Evolutionary conservation across 805 yeast species (phyloP).

Genomic region (Lipomyces sp.): DNA sequence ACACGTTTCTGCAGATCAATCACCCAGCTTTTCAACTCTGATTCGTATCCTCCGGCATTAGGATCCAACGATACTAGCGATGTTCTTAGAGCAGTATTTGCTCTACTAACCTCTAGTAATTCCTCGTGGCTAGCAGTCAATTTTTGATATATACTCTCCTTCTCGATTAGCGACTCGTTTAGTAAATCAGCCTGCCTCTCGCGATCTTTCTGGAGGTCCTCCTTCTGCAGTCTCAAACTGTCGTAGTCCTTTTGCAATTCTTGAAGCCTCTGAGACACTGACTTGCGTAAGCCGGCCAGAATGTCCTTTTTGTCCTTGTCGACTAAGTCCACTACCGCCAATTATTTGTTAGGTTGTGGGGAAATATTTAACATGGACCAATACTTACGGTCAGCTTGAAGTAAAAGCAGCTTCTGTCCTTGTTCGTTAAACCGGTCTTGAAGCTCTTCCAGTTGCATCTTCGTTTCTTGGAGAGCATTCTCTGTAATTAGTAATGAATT

Average conservation of each 20-base stretch:
- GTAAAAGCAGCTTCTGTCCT: constrained; percentile 8
- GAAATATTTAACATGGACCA: not conserved
- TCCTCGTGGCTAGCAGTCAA: constrained; percentile 31
- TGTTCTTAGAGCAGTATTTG: constrained; percentile 32
- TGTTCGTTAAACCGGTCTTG: constrained; percentile 3
- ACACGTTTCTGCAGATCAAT: constrained; percentile 32
- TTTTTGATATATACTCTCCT: constrained; percentile 29
- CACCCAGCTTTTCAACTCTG: constrained; percentile 36
- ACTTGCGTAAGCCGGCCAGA: constrained; percentile 14
- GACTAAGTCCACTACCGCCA: constrained; percentile 16
- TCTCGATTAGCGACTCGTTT: constrained; percentile 22
- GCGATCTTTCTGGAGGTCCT: constrained; percentile 9
- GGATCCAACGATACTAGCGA: constrained; percentile 31
- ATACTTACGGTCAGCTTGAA: constrained; percentile 17
- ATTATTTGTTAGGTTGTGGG: not conserved
- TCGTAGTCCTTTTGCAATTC: constrained; percentile 23
- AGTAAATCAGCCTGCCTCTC: constrained; percentile 20
- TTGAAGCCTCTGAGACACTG: constrained; percentile 14
- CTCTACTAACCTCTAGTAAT: constrained; percentile 33
- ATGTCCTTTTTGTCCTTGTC: constrained; percentile 26
- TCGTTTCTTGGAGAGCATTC: not conserved
- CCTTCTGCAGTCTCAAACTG: constrained; percentile 9
- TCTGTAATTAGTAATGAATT: constrained; percentile 7
- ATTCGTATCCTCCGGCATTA: constrained; percentile 22
- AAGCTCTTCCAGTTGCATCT: constrained; percentile 8